Percentiles rank a stretch among this genome's conserved stretches.
phyloP scores from a whole-genome alignment of 148 eudicot species.

The Heliamphora exappendiculata region DNA sequence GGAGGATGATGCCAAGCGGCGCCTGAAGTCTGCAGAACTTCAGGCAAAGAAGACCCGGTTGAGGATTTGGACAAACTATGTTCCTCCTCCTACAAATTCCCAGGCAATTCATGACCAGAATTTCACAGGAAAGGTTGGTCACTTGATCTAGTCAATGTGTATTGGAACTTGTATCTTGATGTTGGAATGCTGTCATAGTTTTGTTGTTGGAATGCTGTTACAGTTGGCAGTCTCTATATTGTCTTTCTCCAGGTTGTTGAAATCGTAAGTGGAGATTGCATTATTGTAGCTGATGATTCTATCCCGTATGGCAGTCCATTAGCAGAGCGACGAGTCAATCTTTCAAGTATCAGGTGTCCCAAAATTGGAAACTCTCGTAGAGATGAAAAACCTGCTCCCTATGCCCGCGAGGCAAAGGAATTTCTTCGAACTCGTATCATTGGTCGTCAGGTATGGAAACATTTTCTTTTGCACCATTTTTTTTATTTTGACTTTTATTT shows the following conservation, averaged over 20 bases:
- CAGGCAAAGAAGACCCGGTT: conserved; percentile 71
- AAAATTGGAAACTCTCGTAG: conserved; percentile 77
- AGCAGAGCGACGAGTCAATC: conserved; percentile 90
- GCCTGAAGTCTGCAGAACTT: conserved; percentile 70
- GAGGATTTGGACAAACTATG: conserved; percentile 79
- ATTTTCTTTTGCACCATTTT: not conserved
- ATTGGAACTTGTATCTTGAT: conserved; percentile 1
- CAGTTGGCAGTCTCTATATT: conserved; percentile 3
- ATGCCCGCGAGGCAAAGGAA: conserved; percentile 92
- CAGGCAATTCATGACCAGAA: conserved; percentile 90
- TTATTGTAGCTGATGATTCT: conserved; percentile 89
- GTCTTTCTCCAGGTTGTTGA: conserved; percentile 63
- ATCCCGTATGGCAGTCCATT: conserved; percentile 73
- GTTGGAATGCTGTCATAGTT: not conserved
- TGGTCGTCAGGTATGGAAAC: conserved; percentile 65
- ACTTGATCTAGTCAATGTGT: not conserved
- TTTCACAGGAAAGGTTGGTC: conserved; percentile 81
- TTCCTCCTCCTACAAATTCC: conserved; percentile 74
- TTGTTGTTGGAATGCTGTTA: conserved; percentile 1
- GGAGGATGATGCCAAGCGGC: conserved; percentile 65
- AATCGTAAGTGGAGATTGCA: conserved; percentile 89
- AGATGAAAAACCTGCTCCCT: conserved; percentile 53
- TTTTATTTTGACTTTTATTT: not conserved
- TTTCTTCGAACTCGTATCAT: conserved; percentile 73
- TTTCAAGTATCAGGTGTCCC: conserved; percentile 88